These are phyloP conservation scores for Peniophora sp. DNA, from an alignment of 1,284 basidiomycete genomes.

Conservation along the genomic window DNA sequence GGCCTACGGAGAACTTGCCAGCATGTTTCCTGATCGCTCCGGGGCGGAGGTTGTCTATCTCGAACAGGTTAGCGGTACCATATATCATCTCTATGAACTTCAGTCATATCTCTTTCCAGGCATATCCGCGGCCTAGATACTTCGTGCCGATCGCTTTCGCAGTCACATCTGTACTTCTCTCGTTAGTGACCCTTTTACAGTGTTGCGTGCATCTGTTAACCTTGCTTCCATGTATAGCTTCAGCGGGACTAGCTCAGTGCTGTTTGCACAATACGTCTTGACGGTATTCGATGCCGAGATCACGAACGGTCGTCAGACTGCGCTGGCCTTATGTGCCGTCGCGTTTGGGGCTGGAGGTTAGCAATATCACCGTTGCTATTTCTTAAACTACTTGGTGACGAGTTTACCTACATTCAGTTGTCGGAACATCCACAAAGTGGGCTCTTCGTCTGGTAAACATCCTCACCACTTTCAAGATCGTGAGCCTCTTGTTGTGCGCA, in stretches of 20 bases:
- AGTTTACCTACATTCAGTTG: constrained; percentile 12
- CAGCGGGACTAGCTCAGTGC: constrained; percentile 18
- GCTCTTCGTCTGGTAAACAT: constrained; percentile 19
- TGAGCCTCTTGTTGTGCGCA: constrained; percentile 19
- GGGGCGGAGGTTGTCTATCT: constrained; percentile 41
- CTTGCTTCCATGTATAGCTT: constrained; percentile 9
- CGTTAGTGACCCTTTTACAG: constrained; percentile 15
- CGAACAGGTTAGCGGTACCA: constrained; percentile 22
- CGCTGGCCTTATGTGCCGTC: constrained; percentile 15
- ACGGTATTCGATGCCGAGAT: constrained; percentile 14
- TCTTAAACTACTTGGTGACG: neutral
- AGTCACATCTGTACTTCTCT: constrained; percentile 32
- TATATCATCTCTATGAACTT: neutral
- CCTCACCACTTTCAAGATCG: constrained; percentile 19
- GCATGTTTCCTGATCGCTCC: constrained; percentile 36
- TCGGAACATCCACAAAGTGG: constrained; percentile 23
- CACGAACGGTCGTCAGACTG: constrained; percentile 15
- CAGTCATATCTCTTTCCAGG: constrained; percentile 10
- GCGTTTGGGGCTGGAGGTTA: constrained; percentile 17
- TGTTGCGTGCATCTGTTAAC: neutral
- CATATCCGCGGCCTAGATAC: constrained; percentile 27
- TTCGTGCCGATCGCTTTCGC: constrained; percentile 34
- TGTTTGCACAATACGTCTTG: constrained; percentile 21
- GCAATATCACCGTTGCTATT: constrained; percentile 1
- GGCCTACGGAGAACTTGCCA: constrained; percentile 19